phyloP scores from a whole-genome alignment of 306 rosid species.

The Lablab purpureus region DNA sequence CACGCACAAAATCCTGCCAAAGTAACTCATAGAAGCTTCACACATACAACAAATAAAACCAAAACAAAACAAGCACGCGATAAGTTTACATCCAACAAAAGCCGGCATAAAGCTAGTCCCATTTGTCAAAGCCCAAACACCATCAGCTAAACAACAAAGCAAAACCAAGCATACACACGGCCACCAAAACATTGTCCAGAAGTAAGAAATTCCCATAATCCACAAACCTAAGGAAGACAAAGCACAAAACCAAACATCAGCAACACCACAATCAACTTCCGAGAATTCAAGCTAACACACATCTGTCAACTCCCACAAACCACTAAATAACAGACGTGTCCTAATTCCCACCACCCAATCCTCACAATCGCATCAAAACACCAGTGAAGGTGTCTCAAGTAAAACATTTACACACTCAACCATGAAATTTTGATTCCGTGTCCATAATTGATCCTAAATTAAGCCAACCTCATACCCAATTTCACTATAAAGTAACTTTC shows the following conservation, averaged over 20 bases:
- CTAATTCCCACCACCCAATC: background rate
- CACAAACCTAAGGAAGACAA: background rate
- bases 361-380: background rate
- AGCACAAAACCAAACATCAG: constrained; percentile 16
- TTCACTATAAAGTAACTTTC: background rate
- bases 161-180: background rate
- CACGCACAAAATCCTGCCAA: background rate
- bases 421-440: background rate
- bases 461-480: background rate
- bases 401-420: background rate
- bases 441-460: background rate
- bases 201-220: background rate
- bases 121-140: background rate
- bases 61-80: background rate
- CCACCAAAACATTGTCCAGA: background rate
- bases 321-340: background rate
- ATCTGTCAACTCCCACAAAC: background rate
- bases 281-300: background rate
- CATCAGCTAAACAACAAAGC: constrained; percentile 1
- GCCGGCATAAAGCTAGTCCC: background rate
- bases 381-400: background rate
- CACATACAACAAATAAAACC: background rate
- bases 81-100: background rate
- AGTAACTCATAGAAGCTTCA: constrained; percentile 7
- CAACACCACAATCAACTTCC: background rate